Evolutionary conservation across 164 flowering plant species (phyloP).

Genomic region (Annona cherimola): DNA sequence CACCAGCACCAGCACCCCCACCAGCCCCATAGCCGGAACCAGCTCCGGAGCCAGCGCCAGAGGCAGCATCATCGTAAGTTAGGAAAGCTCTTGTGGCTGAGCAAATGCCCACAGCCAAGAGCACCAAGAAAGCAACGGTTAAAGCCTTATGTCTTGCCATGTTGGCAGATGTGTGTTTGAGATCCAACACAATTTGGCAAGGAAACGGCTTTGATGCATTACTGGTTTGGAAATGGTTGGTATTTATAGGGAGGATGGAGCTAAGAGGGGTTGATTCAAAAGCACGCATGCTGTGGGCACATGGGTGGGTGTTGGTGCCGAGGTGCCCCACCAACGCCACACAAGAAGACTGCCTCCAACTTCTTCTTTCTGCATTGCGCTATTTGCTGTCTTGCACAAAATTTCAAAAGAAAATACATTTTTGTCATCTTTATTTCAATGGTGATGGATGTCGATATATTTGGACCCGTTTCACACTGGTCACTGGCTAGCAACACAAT

Average conservation of each 20-base stretch:
- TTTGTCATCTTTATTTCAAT: background rate
- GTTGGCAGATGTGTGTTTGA: background rate
- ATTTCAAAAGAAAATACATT: background rate
- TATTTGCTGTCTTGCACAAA: conserved; percentile 1
- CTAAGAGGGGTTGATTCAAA: conserved; percentile 8
- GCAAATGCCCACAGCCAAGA: conserved; percentile 20
- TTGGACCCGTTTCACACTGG: conserved; percentile 7
- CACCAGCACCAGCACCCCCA: conserved; percentile 21
- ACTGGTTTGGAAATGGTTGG: background rate
- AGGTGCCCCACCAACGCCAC: background rate
- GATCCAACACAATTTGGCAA: background rate
- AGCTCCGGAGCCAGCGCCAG: background rate
- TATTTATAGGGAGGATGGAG: conserved; percentile 19
- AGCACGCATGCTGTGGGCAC: conserved; percentile 12
- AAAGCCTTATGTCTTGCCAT: conserved; percentile 19
- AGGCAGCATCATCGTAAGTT: conserved; percentile 7
- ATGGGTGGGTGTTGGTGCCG: background rate
- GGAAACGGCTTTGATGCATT: background rate
- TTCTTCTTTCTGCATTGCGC: background rate
- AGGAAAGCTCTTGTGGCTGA: conserved; percentile 29
- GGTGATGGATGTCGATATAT: conserved; percentile 1
- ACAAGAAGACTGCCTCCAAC: background rate
- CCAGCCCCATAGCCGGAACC: conserved; percentile 16
- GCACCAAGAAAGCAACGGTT: conserved; percentile 16
- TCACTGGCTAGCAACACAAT: too few relatives aligned